Conservation (phyloP, 768 basidiomycete genomes). For the Xerocomus brunneocitrinus region DNA sequence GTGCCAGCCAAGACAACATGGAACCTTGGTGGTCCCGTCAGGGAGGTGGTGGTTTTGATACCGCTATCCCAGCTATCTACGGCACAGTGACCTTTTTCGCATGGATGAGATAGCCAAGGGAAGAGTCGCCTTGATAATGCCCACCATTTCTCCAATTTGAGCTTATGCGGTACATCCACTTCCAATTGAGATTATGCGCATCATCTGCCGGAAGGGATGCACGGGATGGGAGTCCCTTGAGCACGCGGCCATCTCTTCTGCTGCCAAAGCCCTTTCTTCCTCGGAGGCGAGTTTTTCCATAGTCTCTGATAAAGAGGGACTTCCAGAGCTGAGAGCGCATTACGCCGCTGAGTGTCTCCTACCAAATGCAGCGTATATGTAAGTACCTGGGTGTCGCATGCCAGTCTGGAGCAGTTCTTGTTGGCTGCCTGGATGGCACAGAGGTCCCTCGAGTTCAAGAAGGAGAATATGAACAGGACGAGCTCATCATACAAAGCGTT, state of each 20-base stretch:
- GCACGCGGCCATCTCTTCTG: slow-evolving; percentile 52
- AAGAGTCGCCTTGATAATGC: slow-evolving; percentile 18
- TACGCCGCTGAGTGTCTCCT: slow-evolving; percentile 8
- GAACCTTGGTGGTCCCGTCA: slow-evolving; percentile 6
- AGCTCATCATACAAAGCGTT: slow-evolving; percentile 70
- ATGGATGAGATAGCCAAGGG: slow-evolving; percentile 19
- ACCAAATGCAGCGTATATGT: slow-evolving; percentile 3
- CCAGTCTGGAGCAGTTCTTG: slow-evolving; percentile 62
- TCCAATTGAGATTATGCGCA: slow-evolving; percentile 52
- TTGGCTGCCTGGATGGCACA: slow-evolving; percentile 60
- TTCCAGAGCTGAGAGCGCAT: slow-evolving; percentile 54
- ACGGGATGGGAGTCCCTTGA: slow-evolving; percentile 56
- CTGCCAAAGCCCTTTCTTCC: slow-evolving; percentile 61
- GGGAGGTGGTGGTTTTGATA: neutral
- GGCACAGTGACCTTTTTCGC: slow-evolving; percentile 56
- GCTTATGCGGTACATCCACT: slow-evolving; percentile 83
- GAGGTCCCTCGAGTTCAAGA: slow-evolving; percentile 62
- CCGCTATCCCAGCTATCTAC: slow-evolving; percentile 34
- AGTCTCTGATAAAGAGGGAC: slow-evolving; percentile 55
- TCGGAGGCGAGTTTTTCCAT: slow-evolving; percentile 63
- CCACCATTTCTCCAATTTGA: slow-evolving; percentile 78
- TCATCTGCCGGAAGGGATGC: slow-evolving; percentile 31
- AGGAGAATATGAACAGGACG: slow-evolving; percentile 66
- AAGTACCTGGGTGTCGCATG: slow-evolving; percentile 60
- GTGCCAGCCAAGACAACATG: slow-evolving; percentile 58